Evolutionary conservation across 441 rosid genomes (phyloP).

Genomic region (Populus tomentosa): DNA sequence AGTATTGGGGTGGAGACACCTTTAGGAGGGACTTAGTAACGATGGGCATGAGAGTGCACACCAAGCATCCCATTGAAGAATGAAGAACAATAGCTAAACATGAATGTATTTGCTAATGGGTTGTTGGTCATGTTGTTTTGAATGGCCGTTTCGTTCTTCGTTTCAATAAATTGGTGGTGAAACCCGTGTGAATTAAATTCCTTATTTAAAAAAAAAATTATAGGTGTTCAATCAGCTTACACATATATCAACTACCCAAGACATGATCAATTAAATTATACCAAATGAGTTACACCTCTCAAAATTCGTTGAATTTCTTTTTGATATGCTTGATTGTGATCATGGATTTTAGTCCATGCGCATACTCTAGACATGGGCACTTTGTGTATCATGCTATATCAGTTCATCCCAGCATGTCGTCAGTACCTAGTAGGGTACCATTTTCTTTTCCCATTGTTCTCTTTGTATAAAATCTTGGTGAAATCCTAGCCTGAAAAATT

Average conservation of each 20-base stretch:
- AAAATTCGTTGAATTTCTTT: no score
- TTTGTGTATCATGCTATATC: no score
- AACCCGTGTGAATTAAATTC: slow-evolving; percentile 3
- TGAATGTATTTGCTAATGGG: slow-evolving; percentile 6
- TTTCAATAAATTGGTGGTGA: slow-evolving; percentile 23
- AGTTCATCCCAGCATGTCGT: no score
- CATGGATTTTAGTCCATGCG: neutral
- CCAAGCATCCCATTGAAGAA: slow-evolving; percentile 10
- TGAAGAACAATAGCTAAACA: neutral
- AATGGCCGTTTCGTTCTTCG: neutral
- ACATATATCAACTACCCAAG: accelerated
- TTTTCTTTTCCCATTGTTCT: no score
- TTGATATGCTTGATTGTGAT: slow-evolving; percentile 9
- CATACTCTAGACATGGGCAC: neutral
- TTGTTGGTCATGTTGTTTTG: neutral
- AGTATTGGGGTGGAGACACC: slow-evolving; percentile 94
- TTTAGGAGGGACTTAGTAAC: slow-evolving; percentile 90
- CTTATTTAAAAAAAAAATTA: neutral
- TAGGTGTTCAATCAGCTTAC: no score
- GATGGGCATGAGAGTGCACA: slow-evolving; percentile 62
- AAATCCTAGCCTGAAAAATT: no score
- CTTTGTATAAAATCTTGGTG: no score
- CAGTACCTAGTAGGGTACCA: no score
- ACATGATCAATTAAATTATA: no score
- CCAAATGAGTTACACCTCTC: no score